Evolutionary conservation across 306 rosid genomes (phyloP).

Genomic region (Dryas alaskensis): DNA sequence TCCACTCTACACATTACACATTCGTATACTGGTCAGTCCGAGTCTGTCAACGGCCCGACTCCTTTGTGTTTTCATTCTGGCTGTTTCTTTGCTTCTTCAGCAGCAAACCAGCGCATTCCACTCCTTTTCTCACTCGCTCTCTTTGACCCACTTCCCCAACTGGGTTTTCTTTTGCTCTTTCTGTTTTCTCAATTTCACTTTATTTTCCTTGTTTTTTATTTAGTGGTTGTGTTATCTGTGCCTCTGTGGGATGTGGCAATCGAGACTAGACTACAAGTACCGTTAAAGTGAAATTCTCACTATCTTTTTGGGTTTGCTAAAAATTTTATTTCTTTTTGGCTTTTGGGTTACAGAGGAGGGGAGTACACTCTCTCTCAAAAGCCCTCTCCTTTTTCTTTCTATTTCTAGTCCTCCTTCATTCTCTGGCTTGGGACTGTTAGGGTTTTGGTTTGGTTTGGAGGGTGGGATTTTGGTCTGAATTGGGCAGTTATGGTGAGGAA

Average conservation of each 20-base stretch:
- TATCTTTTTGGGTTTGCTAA: conserved; percentile 16
- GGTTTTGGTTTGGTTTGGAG: conserved; percentile 15
- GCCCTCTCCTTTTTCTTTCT: neutral
- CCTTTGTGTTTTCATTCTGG: neutral
- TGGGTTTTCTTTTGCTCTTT: neutral
- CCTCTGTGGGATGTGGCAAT: neutral
- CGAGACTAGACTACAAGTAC: conserved; percentile 4
- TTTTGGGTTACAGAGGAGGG: conserved; percentile 20
- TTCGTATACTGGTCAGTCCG: neutral
- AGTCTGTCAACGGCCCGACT: neutral
- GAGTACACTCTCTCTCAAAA: neutral
- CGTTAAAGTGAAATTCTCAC: conserved; percentile 20
- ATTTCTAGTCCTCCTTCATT: conserved; percentile 15
- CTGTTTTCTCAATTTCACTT: neutral
- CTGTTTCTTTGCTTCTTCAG: neutral
- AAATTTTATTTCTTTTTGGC: conserved; percentile 22
- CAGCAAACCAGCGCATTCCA: neutral
- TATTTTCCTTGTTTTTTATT: neutral
- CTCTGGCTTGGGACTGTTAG: conserved; percentile 20
- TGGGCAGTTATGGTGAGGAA: conserved; percentile 73
- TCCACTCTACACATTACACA: neutral
- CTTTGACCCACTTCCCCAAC: neutral
- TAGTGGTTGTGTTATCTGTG: neutral
- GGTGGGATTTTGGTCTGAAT: conserved; percentile 23
- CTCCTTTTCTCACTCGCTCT: conserved; percentile 6